Evolutionary conservation across 331 rosid genomes (phyloP), one percentile per base, ranked within the genome.

Genomic region (Acacia pycnantha): DNA sequence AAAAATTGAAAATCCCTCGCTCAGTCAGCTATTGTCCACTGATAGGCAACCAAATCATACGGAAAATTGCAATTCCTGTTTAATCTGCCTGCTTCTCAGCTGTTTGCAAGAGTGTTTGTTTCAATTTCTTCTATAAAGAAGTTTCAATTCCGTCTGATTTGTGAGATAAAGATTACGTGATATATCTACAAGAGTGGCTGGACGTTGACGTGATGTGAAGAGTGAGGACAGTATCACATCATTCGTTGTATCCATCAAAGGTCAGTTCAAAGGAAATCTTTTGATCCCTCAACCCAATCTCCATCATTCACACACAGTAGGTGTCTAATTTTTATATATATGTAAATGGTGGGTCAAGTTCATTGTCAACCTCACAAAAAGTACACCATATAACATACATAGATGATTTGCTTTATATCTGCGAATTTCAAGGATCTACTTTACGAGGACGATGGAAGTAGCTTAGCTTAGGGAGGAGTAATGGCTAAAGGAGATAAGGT

Each of bases 401-500:
- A 48, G n/a, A 51, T 8, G n/a, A 1, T 54, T 21, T n/a, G 12
- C 27, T 54, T 54, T 21, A n/a, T n/a, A n/a, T n/a, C 12, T n/a
- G 62, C 10, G 62, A 54, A 9, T 54, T 21, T 54, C 14, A 54
- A 54, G 22, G 62, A 54, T 21, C 26, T 87, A 77, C 92, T 88
- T 90, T 90, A 62, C 86, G 84, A 85, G 74, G 86, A 83, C 84
- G 85, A 84, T 89, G 74, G 74, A 58, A 4, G 31, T 2, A 21
- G 61, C 61, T 50, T 43, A 43, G 46, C 2, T n/a, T 31, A 31
- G 33, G 33, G 33, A 11, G 89, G 94, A 90, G 91, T 89, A 64
- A 64, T 84, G 85, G 83, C 84, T 87, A 88, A 91, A 89, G 91
- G 91, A 88, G 92, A 88, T 76, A 83, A 59, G 87, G 90, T 85